Conservation (phyloP, 2,329 filamentous ascomycete species). For the Aspergillus pseudotamarii region DNA sequence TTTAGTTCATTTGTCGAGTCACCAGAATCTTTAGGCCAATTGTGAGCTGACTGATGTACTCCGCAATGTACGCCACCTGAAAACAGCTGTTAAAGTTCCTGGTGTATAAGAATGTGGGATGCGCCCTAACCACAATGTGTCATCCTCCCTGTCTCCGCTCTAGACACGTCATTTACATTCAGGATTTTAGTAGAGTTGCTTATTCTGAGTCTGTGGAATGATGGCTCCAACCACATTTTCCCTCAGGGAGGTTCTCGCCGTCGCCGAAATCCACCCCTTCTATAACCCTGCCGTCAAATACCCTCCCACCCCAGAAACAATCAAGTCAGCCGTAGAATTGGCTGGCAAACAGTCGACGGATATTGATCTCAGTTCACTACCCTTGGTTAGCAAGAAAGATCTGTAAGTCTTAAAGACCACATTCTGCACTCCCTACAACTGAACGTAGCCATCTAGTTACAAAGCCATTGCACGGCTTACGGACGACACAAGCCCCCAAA, state of each 20-base stretch:
- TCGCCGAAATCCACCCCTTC: conserved; percentile 42
- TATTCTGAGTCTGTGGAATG: not conserved
- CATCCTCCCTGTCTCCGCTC: too few relatives aligned
- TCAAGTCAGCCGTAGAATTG: conserved; percentile 4
- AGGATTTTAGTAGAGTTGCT: too few relatives aligned
- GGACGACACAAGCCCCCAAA: conserved; percentile 24
- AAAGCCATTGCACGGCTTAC: not conserved
- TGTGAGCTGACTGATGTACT: too few relatives aligned
- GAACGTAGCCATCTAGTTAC: not conserved
- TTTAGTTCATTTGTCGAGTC: not conserved
- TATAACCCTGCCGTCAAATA: conserved; percentile 33
- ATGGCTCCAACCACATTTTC: conserved; percentile 5
- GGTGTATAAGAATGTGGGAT: not conserved
- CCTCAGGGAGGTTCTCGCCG: conserved; percentile 35
- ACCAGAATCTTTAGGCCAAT: too few relatives aligned
- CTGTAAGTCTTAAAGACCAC: not conserved
- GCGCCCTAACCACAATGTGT: too few relatives aligned
- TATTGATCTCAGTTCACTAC: not conserved
- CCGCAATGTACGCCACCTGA: too few relatives aligned
- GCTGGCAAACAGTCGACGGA: not conserved
- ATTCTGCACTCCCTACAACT: not conserved
- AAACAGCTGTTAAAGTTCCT: not conserved
- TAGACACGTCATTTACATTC: too few relatives aligned
- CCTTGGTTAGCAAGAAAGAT: conserved; percentile 8
- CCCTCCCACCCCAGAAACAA: conserved; percentile 28